Conservation (phyloP, 2,329 filamentous ascomycete species). For the Metarhizium sp. region DNA sequence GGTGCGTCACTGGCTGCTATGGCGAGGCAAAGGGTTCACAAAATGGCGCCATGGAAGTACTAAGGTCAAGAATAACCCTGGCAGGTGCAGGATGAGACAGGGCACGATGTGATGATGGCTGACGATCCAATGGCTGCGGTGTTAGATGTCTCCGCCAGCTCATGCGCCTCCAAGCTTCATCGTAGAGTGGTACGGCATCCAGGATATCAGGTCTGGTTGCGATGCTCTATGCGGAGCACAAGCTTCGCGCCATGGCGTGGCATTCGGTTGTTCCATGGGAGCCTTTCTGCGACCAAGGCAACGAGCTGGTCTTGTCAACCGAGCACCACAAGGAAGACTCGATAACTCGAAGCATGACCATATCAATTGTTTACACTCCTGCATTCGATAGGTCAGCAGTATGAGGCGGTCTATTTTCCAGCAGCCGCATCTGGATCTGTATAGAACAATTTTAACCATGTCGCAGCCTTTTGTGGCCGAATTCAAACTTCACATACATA, state of each 20-base stretch:
- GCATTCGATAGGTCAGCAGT: too few species aligned
- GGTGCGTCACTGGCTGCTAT: neutral
- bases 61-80: neutral
- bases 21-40: neutral
- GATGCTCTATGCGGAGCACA: neutral
- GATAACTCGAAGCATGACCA: too few species aligned
- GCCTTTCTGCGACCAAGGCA: neutral
- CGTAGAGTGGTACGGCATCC: neutral
- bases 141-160: neutral
- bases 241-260: neutral
- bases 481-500: too few species aligned
- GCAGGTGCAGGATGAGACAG: neutral
- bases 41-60: neutral
- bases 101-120: neutral
- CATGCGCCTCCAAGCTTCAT: neutral
- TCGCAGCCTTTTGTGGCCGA: too few species aligned
- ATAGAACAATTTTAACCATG: too few species aligned
- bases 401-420: too few species aligned
- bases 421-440: too few species aligned
- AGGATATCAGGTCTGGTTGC: neutral
- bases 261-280: neutral
- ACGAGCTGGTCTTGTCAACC: neutral
- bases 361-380: neutral
- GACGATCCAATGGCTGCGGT: neutral
- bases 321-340: neutral